Percentiles rank a stretch among this genome's conserved stretches.
Evolutionary conservation across 73 alveolate species (phyloP).

Genomic region (Blepharisma japonicum): DNA sequence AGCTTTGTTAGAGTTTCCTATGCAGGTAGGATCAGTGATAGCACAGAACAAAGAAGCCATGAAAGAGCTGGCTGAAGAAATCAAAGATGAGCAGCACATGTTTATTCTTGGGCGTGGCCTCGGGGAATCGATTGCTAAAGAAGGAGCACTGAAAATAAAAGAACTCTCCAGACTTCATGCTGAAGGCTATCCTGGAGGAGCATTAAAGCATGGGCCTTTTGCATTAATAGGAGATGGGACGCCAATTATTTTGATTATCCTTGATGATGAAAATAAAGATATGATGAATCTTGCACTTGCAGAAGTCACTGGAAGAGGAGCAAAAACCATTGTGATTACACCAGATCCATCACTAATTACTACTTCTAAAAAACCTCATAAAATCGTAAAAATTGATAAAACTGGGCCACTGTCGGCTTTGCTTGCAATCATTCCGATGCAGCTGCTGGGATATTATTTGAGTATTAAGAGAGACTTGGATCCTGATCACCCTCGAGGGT

Average conservation of each 20-base stretch:
- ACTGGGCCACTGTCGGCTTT: conserved; percentile 76
- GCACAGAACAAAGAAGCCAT: conserved; percentile 42
- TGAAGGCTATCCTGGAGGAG: conserved; percentile 93
- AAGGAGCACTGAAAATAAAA: conserved; percentile 94
- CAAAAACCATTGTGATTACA: conserved; percentile 8
- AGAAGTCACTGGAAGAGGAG: background rate
- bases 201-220: conserved; percentile 81
- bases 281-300: background rate
- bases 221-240: conserved; percentile 57
- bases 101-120: conserved; percentile 84
- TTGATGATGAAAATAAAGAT: conserved; percentile 22
- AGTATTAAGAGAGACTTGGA: conserved; percentile 66
- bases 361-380: background rate
- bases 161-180: conserved; percentile 92
- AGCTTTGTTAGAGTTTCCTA: conserved; percentile 38
- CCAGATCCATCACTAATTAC: conserved; percentile 32
- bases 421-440: conserved; percentile 79
- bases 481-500: conserved; percentile 90
- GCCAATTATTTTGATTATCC: conserved; percentile 21
- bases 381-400: conserved; percentile 33
- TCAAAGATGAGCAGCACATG: conserved; percentile 51
- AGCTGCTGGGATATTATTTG: conserved; percentile 75
- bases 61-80: conserved; percentile 47
- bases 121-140: conserved; percentile 86
- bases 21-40: conserved; percentile 42